Evolutionary conservation across 495 filamentous ascomycete genomes (phyloP), one percentile per base, ranked within the genome.

Genomic region (Hypoxylon fragiforme): DNA sequence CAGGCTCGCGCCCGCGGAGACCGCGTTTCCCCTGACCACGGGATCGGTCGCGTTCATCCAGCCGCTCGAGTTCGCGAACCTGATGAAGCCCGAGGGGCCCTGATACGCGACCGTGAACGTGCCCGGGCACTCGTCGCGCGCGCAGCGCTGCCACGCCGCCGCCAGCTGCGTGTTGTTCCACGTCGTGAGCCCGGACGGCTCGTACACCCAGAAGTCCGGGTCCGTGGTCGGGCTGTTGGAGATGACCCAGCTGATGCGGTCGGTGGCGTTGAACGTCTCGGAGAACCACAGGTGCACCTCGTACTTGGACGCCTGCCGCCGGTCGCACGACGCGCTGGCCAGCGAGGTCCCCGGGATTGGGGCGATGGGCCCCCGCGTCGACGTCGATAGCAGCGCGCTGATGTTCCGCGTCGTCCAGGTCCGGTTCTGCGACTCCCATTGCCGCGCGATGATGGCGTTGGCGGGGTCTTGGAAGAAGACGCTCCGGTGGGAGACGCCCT

Each of bases 351-450:
- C 58, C 1, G 47, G 42, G 15, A 44, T 34, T 2, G 58, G 58
- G 14, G 49, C 13, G n/a, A 57, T 56, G 5, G 48, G 31, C 3
- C 58, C 52, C 28, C 22, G 28, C 7, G 58, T 62, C 14, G 58
- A 52, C 6, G 43, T 30, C 12, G 47, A 14, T 38, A 62, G 44
- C 9, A 62, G 20, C 13, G 48, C 30, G 52, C 52, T 62, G 20
- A 62, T 15, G 12, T 62, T 62, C 24, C 48, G 38, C 38, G 58
- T 62, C 47, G 26, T 38, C 58, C 58, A 62, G 9, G 52, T 52
- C 37, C 37, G 52, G 28, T 57, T 62, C 14, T 62, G 47, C 31
- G 58, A 61, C 24, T 61, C 57, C 57, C 57, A 61, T 19, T 56
- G 51, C 9, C 57, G 57, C 7, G 42, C 38, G 6, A 61, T 61